A percentile compares a stretch with the other conserved stretches of the same genome.
Evolutionary conservation across 1,139 yeast species (phyloP).

Genomic region (Taphrina betulina): DNA sequence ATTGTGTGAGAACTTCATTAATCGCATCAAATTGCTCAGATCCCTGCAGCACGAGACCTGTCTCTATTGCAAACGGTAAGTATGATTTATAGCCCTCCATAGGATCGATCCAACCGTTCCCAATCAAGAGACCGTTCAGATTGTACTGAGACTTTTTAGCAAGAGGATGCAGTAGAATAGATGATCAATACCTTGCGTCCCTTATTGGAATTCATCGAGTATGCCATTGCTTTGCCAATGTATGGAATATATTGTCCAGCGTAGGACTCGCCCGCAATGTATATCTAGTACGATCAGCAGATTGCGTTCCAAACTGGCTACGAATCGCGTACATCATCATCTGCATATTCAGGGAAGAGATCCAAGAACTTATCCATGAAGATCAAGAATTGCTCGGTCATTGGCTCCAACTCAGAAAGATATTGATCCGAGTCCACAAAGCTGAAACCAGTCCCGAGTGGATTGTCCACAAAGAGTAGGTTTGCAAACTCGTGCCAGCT

Average conservation of each 20-base stretch:
- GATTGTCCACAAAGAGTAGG: constrained; percentile 86
- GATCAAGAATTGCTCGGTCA: constrained; percentile 58
- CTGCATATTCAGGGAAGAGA: constrained; percentile 69
- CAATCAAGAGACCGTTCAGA: constrained; percentile 71
- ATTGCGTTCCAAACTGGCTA: too few relatives aligned
- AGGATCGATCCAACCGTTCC: constrained; percentile 98
- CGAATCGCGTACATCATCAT: constrained; percentile 49
- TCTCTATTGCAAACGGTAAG: constrained; percentile 65
- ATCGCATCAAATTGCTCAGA: constrained; percentile 42
- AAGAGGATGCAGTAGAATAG: too few relatives aligned
- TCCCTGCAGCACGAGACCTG: constrained; percentile 54
- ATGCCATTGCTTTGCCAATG: constrained; percentile 63
- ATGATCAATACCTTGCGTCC: too few relatives aligned
- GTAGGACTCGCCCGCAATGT: constrained; percentile 90
- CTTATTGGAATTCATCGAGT: too few relatives aligned
- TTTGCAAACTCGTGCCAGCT: constrained; percentile 84
- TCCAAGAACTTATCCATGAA: constrained; percentile 68
- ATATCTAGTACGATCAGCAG: too few relatives aligned
- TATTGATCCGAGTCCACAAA: constrained; percentile 52
- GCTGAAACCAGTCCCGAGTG: constrained; percentile 91
- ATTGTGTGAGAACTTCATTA: constrained; percentile 42
- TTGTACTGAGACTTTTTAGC: too few relatives aligned
- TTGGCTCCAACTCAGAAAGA: constrained; percentile 56
- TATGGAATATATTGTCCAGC: constrained; percentile 97
- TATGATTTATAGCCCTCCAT: constrained; percentile 78